Evolutionary conservation across 345 rosid genomes (phyloP), one percentile per base, ranked within the genome.

Genomic region (Populus pruinosa): DNA sequence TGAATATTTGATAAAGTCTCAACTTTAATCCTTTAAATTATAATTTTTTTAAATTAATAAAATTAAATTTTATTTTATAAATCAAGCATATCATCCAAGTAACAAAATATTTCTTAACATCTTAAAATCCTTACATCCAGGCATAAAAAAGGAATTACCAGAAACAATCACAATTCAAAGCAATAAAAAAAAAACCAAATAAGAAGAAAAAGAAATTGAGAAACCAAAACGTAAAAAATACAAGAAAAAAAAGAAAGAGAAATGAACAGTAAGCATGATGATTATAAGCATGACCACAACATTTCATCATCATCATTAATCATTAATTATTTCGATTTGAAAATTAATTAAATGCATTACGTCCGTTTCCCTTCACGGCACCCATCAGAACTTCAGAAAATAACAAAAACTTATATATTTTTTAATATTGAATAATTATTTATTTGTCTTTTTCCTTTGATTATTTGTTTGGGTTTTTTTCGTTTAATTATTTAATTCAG

Each of bases 221-320:
- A 18, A 2, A 50, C 2, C 6, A 50, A 50, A 50, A 50, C 56
- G 7, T 50, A 43, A 50, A 49, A 44, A 49, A 5, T 5, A 8
- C 55, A 17, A 16, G 55, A 6, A 49, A 16, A 5, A 49, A 50
- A 17, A 17, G 1, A 17, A 0, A 0, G 13, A 49, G 4, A 67
- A 20, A 47, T 33, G 21, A 61, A 39, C 35, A 50, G 38, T 4
- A 7, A 23, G 29, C 29, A 21, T 64, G 69, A 81, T 85, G 87
- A 86, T 86, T 88, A 82, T 78, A 83, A 85, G 88, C 90, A 85
- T 87, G 94, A 90, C 91, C 81, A 81, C 90, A 85, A 79, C 81
- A 82, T 86, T 70, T 82, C 92, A 91, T 89, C 94, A 89, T 83
- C 84, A 76, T 67, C 53, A 59, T 61, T 8, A 80, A 53, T 33